Evolutionary conservation across 805 yeast genomes (phyloP).

Genomic region (Cyberlindnera lachancei): DNA sequence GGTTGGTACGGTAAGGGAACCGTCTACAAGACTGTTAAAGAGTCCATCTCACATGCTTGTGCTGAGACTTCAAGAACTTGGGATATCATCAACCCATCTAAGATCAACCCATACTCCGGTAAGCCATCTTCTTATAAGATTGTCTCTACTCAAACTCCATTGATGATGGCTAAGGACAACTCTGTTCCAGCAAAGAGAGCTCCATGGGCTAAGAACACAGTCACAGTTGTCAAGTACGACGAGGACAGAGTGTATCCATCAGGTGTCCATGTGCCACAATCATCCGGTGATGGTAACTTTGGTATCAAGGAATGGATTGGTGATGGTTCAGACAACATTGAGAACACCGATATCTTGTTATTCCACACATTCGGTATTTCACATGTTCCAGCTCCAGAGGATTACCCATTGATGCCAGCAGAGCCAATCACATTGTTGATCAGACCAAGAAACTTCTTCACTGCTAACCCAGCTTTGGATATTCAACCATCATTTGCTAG

Average conservation of each 20-base stretch:
- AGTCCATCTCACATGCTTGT: slow-evolving; percentile 55
- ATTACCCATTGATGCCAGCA: slow-evolving; percentile 85
- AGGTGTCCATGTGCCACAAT: slow-evolving; percentile 70
- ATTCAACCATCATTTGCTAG: slow-evolving; percentile 56
- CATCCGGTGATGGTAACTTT: slow-evolving; percentile 60
- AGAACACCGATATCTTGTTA: slow-evolving; percentile 62
- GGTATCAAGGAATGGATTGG: slow-evolving; percentile 68
- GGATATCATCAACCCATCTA: slow-evolving; percentile 71
- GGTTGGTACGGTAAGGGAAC: slow-evolving; percentile 63
- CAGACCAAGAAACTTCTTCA: slow-evolving; percentile 75
- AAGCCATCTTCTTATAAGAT: slow-evolving; percentile 72
- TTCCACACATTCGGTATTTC: slow-evolving; percentile 83
- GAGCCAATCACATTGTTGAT: slow-evolving; percentile 69
- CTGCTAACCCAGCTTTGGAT: slow-evolving; percentile 71
- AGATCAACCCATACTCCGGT: slow-evolving; percentile 59
- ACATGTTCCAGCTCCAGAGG: slow-evolving; percentile 86
- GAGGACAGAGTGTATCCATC: slow-evolving; percentile 76
- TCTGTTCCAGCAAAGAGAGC: slow-evolving; percentile 76
- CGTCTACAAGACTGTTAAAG: slow-evolving; percentile 59
- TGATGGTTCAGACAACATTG: slow-evolving; percentile 49
- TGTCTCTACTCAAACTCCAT: slow-evolving; percentile 69
- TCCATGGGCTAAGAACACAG: slow-evolving; percentile 65
- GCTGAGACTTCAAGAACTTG: slow-evolving; percentile 63
- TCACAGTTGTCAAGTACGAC: slow-evolving; percentile 63
- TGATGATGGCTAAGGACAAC: slow-evolving; percentile 65